Evolutionary conservation across 1,139 yeast genomes (phyloP), one percentile per base, ranked within the genome.

Genomic region (Geotrichum carabidarum): DNA sequence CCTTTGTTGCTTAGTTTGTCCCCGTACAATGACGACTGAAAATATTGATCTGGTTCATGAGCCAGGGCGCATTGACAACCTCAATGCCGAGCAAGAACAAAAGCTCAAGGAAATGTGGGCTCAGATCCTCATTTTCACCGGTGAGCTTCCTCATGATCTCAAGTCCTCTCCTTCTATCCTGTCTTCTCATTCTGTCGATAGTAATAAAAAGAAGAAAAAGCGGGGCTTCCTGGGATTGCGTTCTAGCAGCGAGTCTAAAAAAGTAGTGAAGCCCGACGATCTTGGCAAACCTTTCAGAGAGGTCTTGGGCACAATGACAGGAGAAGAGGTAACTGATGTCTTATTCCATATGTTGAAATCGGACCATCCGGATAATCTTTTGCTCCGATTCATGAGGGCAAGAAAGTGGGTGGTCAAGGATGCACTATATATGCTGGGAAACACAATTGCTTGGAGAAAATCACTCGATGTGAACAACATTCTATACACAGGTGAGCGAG

Each of bases 51-150:
- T 53, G 9, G 50, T 50, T 15, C 47, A 44, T 32, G 53, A 49
- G 31, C 56, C 56, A 8, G 91, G 91, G 9, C 78, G 86, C 61
- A 75, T 81, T 49, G 81, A 79, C 59, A 78, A 82, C 31, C 72
- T 88, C 48, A 78, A 83, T 11, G 70, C 75, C 1, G 83, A 80
- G 41, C 84, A 87, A 69, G 94, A 86, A 63, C 72, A 77, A 54
- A 75, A 75, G 42, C 75, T 89, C 62, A 88, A 88, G 70, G 91
- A 86, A 65, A 76, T 83, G 50, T 86, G 94, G 93, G 82, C 86
- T 42, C 78, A 82, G 58, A 65, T 84, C 48, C 71, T 87, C 58
- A 79, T 78, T 56, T 80, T 76, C 54, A 77, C 82, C 74, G 93
- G 89, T 2, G 76, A 81, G 54, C 77, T 78, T 2, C 76, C 83